These are phyloP conservation scores for Nakaseomyces kungkrabaensis DNA, from an alignment of 1,139 yeast genomes.

Conservation along the genomic window DNA sequence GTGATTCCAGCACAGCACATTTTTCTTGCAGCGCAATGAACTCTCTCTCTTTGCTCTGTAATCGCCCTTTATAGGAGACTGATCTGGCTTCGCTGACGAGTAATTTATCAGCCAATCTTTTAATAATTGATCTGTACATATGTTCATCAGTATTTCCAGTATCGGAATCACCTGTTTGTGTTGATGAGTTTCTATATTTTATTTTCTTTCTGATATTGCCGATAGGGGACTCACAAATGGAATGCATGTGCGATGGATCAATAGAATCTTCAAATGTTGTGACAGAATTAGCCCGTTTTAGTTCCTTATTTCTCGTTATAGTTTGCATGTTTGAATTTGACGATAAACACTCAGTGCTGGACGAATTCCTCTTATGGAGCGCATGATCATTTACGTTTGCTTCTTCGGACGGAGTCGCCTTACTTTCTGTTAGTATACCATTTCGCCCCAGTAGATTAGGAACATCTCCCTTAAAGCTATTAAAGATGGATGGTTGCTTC, in stretches of 20 bases:
- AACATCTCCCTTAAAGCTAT: too few relatives aligned
- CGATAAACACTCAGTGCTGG: too few relatives aligned
- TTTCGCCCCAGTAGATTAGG: too few relatives aligned
- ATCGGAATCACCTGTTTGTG: not conserved
- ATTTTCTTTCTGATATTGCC: conserved; percentile 1
- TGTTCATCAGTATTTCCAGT: not conserved
- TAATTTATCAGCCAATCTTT: not conserved
- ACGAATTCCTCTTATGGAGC: too few relatives aligned
- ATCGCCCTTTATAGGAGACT: not conserved
- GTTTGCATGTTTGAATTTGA: too few relatives aligned
- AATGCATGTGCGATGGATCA: not conserved
- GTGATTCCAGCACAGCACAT: not conserved
- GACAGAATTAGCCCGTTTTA: too few relatives aligned
- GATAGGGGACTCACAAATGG: not conserved
- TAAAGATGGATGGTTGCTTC: too few relatives aligned
- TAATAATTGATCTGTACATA: not conserved
- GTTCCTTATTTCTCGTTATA: too few relatives aligned
- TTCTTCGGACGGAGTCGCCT: too few relatives aligned
- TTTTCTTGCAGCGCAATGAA: not conserved
- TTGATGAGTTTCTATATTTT: not conserved
- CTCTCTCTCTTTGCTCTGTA: not conserved
- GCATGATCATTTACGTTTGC: too few relatives aligned
- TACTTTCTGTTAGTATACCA: too few relatives aligned
- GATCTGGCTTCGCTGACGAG: not conserved
- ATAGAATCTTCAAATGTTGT: too few relatives aligned